phyloP scores from a whole-genome alignment of 2,329 filamentous ascomycete species.

The Thielaviopsis ethacetica region DNA sequence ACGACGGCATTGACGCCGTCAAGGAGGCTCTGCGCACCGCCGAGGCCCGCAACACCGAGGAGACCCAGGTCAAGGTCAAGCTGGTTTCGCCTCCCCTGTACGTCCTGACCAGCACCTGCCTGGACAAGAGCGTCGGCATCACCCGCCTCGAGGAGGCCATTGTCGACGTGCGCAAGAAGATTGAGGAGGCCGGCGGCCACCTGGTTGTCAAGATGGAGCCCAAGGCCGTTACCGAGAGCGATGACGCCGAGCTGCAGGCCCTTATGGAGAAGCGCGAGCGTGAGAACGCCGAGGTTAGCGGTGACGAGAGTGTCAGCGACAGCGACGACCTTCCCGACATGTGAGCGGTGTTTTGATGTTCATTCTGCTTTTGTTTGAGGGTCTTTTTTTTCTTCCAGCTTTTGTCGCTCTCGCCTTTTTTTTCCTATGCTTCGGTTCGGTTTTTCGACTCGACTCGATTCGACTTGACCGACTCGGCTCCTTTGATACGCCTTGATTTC shows the following conservation, averaged over 20 bases:
- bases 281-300: slow-evolving; percentile 94
- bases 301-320: slow-evolving; percentile 90
- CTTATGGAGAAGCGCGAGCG: slow-evolving; percentile 98
- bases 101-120: slow-evolving; percentile 84
- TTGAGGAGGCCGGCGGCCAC: slow-evolving; percentile 60
- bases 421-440: neutral
- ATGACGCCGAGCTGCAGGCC: slow-evolving; percentile 90
- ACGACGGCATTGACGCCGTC: slow-evolving; percentile 96
- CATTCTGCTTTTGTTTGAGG: neutral
- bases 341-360: slow-evolving; percentile 2
- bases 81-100: slow-evolving; percentile 96
- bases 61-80: slow-evolving; percentile 94
- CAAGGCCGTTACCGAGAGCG: slow-evolving; percentile 96
- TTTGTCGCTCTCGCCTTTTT: neutral
- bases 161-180: slow-evolving; percentile 66
- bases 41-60: slow-evolving; percentile 79
- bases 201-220: slow-evolving; percentile 95
- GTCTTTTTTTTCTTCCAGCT: neutral
- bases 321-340: slow-evolving; percentile 50
- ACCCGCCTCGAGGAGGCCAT: slow-evolving; percentile 76
- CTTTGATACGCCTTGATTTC: neutral
- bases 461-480: neutral
- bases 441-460: neutral
- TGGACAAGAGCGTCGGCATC: slow-evolving; percentile 85
- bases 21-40: slow-evolving; percentile 83